Conservation (phyloP, 2,329 filamentous ascomycete genomes). For the Sphaerulina vaccinii region DNA sequence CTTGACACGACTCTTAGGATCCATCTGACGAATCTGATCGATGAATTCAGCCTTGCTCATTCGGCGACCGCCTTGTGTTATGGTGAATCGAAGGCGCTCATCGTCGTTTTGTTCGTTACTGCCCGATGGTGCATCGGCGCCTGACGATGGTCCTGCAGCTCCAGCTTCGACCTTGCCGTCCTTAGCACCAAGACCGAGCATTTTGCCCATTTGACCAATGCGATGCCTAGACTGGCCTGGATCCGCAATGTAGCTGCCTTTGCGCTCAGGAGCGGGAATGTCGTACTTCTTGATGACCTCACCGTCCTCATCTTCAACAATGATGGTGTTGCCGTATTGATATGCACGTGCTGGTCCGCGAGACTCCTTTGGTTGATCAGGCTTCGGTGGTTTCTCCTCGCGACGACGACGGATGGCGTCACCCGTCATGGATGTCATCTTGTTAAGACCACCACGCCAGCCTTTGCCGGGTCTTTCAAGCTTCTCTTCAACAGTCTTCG, state of each 20-base stretch:
- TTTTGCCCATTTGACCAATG: conserved; percentile 53
- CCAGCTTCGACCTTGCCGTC: conserved; percentile 30
- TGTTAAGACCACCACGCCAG: conserved; percentile 43
- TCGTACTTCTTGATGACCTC: conserved; percentile 85
- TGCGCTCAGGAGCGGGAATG: conserved; percentile 56
- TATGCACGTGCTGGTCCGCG: conserved; percentile 77
- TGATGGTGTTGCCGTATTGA: conserved; percentile 84
- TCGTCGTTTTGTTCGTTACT: conserved; percentile 59
- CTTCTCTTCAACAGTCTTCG: conserved; percentile 77
- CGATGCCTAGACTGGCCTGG: conserved; percentile 42
- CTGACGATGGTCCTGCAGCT: conserved; percentile 18
- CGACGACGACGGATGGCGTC: conserved; percentile 43
- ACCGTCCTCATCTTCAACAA: conserved; percentile 82
- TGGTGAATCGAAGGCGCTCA: conserved; percentile 71
- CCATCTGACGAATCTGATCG: conserved; percentile 68
- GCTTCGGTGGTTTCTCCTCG: conserved; percentile 36
- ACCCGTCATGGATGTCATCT: conserved; percentile 43
- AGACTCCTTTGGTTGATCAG: conserved; percentile 47
- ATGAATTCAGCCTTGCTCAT: conserved; percentile 83
- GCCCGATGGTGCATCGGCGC: conserved; percentile 16
- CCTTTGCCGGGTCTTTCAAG: conserved; percentile 39
- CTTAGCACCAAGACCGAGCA: conserved; percentile 47
- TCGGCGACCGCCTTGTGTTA: conserved; percentile 67
- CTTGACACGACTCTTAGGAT: conserved; percentile 61
- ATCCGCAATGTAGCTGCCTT: conserved; percentile 30